Evolutionary conservation across 1,284 basidiomycete species (phyloP), one percentile per base, ranked within the genome.

Genomic region (Trichosporon asahii): DNA sequence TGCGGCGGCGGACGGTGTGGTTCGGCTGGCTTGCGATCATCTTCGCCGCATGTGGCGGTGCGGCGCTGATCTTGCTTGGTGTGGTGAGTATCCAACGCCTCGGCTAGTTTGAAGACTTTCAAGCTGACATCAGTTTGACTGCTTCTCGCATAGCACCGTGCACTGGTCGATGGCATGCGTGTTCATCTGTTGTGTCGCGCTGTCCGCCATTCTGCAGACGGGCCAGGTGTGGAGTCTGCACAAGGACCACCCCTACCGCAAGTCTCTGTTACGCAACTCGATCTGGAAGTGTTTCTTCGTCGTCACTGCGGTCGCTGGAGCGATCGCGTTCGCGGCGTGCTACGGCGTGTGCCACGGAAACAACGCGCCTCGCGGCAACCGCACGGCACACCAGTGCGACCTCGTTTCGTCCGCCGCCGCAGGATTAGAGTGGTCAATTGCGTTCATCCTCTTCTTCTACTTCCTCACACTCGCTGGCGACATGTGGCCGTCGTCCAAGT

Each of bases 91-190:
- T 14, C 12, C 31, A 4, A 33, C 31, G 7, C 31, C 31, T 9
- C 11, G 31, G 31, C 31, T 33, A 6, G 31, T 6, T 6, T 33
- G 31, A 3, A 8, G 31, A 3, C 31, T 33, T 8, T 33, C 31
- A 33, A 33, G 31, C 63, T 70, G 46, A 64, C 57, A 3, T 1
- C 72, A 83, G 81, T 80, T 81, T 35, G 80, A 86, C 73, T 80
- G 82, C 1, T 84, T 82, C 77, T 74, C 82, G 74, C 82, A 85
- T 76, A 77, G 79, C 15, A 82, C 68, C 0, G 79, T 85, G 1
- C 86, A 87, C 75, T 86, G 86, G 85, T 75, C 76, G 31, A 84
- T 85, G 81, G 84, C 86, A 0, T 69, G 83, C 18, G 78, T 86
- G 65, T 87, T 64, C 63, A 64, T 40, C 63, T 35, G 44, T 35